These are phyloP conservation scores for Tricholoma matsutake DNA, from an alignment of 768 basidiomycete genomes.

Conservation along the genomic window DNA sequence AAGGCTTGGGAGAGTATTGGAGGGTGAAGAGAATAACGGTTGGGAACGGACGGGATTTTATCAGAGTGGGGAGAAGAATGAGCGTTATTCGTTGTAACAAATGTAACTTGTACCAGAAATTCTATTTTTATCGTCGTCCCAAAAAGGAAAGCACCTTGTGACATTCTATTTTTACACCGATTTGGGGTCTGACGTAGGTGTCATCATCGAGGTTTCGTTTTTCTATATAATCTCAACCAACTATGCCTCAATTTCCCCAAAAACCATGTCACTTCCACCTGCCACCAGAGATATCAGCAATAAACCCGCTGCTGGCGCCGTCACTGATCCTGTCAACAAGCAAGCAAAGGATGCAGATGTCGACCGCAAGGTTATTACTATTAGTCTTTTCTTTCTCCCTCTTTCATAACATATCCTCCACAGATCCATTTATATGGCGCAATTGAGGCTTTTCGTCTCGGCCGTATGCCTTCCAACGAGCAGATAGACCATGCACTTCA, in stretches of 20 bases:
- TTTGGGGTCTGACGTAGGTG: too few species aligned
- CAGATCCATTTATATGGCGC: constrained; percentile 78
- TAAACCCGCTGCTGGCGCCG: constrained; percentile 54
- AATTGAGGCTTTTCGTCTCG: constrained; percentile 76
- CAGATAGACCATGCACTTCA: constrained; percentile 75
- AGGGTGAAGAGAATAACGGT: constrained; percentile 17
- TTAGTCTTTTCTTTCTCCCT: background rate
- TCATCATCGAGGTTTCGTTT: background rate
- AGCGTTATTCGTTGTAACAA: too few species aligned
- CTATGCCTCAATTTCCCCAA: background rate
- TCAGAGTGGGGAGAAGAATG: background rate
- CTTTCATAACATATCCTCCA: background rate
- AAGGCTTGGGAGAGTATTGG: constrained; percentile 26
- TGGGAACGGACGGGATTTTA: constrained; percentile 22
- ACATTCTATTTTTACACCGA: too few species aligned
- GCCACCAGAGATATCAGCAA: constrained; percentile 60
- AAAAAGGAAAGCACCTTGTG: too few species aligned
- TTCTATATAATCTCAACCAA: background rate
- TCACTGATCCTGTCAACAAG: constrained; percentile 65
- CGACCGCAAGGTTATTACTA: constrained; percentile 61
- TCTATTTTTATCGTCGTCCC: too few species aligned
- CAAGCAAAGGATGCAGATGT: constrained; percentile 66
- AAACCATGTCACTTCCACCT: constrained; percentile 62
- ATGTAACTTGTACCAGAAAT: too few species aligned
- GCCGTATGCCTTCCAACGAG: constrained; percentile 72